phyloP scores from a whole-genome alignment of 371 early-diverging fungal species.

The Mucor irregularis region DNA sequence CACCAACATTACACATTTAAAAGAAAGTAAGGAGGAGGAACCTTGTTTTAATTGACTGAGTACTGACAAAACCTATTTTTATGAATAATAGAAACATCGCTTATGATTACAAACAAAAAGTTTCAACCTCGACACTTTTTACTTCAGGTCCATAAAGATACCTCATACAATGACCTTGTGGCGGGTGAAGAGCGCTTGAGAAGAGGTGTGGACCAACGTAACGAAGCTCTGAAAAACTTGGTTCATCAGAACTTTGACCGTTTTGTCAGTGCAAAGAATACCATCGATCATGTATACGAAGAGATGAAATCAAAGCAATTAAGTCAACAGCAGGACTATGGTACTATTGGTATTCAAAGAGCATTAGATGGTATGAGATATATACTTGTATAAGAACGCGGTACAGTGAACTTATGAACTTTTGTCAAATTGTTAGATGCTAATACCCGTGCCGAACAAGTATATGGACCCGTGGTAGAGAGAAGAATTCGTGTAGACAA shows the following conservation, averaged over 20 bases:
- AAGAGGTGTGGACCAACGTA: constrained; percentile 76
- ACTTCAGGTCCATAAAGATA: constrained; percentile 79
- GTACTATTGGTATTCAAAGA: constrained; percentile 55
- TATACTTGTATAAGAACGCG: too few relatives aligned
- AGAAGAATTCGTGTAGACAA: constrained; percentile 84
- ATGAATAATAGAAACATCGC: constrained; percentile 30
- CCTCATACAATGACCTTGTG: constrained; percentile 80
- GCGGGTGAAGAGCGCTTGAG: constrained; percentile 73
- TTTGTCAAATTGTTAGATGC: constrained; percentile 50
- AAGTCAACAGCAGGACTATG: constrained; percentile 77
- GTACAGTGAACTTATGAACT: background rate
- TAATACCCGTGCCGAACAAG: constrained; percentile 68
- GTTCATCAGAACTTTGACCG: constrained; percentile 96
- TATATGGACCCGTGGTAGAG: constrained; percentile 90
- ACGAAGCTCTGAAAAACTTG: constrained; percentile 81
- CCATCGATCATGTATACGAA: constrained; percentile 91
- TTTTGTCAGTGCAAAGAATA: constrained; percentile 93
- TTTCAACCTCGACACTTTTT: constrained; percentile 85
- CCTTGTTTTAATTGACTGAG: background rate
- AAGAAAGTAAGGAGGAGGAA: constrained; percentile 45
- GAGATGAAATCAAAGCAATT: constrained; percentile 87
- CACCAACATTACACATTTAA: constrained; percentile 36
- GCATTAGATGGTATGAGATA: constrained; percentile 37
- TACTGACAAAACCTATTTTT: background rate
- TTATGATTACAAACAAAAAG: constrained; percentile 61